phyloP scores from a whole-genome alignment of 1,139 yeast species.

The Geotrichum reessii region DNA sequence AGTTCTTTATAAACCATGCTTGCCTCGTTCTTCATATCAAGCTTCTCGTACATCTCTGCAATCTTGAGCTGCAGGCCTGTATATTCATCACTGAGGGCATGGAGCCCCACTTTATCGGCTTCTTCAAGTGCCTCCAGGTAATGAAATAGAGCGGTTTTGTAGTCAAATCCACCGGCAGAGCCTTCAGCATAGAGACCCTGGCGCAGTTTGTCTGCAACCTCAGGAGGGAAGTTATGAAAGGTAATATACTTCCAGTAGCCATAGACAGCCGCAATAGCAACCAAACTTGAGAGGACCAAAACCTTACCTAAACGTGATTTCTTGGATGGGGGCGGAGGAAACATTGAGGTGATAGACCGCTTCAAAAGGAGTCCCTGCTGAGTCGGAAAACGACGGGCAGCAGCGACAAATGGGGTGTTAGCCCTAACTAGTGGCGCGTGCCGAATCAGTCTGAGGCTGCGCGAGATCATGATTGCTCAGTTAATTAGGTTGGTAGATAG shows the following conservation, averaged over 20 bases:
- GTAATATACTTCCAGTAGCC: slow-evolving; percentile 22
- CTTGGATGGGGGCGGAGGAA: slow-evolving; percentile 10
- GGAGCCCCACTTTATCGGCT: slow-evolving; percentile 46
- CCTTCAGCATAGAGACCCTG: slow-evolving; percentile 78
- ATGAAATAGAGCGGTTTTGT: slow-evolving; percentile 58
- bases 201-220: slow-evolving; percentile 64
- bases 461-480: slow-evolving; percentile 1
- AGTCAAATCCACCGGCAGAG: slow-evolving; percentile 57
- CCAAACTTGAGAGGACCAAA: slow-evolving; percentile 2
- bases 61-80: slow-evolving; percentile 83
- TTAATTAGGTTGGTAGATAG: not conserved
- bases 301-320: slow-evolving; percentile 2
- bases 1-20: slow-evolving; percentile 60
- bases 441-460: not conserved
- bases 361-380: not conserved
- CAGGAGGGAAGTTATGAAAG: slow-evolving; percentile 42
- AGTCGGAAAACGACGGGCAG: not conserved
- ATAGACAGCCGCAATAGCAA: slow-evolving; percentile 2
- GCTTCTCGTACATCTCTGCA: slow-evolving; percentile 77
- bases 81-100: slow-evolving; percentile 55
- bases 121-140: slow-evolving; percentile 53
- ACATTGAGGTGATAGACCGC: slow-evolving; percentile 3
- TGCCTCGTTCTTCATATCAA: slow-evolving; percentile 58
- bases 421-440: not conserved
- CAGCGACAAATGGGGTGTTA: not conserved